phyloP scores from a whole-genome alignment of 257 asterid species.

The Solanum habrochaites region DNA sequence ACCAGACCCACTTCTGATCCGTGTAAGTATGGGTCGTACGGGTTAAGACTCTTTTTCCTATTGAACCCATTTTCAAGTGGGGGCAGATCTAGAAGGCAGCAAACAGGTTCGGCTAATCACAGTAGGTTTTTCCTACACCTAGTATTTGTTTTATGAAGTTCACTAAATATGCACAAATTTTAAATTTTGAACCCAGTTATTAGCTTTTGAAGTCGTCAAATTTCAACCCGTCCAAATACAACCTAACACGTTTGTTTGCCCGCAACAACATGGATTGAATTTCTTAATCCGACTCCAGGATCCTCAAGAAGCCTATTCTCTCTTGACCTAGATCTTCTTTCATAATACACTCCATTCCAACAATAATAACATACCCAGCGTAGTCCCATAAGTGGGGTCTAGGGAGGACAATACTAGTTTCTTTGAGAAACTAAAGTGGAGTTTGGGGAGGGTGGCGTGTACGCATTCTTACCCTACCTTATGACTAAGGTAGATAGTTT shows the following conservation, averaged over 20 bases:
- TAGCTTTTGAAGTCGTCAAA: background rate
- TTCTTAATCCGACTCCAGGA: background rate
- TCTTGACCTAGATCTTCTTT: background rate
- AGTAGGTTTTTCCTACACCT: background rate
- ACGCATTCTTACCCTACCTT: background rate
- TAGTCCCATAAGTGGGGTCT: background rate
- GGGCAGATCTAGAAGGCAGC: background rate
- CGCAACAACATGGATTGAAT: background rate
- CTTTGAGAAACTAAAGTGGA: background rate
- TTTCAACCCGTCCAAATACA: background rate
- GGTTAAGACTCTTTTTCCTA: background rate
- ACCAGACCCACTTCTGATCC: background rate
- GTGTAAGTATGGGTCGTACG: background rate
- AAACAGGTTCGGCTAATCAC: background rate
- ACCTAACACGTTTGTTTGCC: background rate
- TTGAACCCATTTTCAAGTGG: background rate
- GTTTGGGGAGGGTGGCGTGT: background rate
- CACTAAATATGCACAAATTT: background rate
- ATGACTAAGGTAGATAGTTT: background rate
- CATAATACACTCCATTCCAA: background rate
- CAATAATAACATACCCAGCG: background rate
- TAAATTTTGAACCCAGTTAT: background rate
- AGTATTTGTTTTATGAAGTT: background rate
- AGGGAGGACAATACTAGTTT: background rate
- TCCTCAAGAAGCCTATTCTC: background rate